Conservation (phyloP, 2,329 filamentous ascomycete species). For the Diaporthe sp. region DNA sequence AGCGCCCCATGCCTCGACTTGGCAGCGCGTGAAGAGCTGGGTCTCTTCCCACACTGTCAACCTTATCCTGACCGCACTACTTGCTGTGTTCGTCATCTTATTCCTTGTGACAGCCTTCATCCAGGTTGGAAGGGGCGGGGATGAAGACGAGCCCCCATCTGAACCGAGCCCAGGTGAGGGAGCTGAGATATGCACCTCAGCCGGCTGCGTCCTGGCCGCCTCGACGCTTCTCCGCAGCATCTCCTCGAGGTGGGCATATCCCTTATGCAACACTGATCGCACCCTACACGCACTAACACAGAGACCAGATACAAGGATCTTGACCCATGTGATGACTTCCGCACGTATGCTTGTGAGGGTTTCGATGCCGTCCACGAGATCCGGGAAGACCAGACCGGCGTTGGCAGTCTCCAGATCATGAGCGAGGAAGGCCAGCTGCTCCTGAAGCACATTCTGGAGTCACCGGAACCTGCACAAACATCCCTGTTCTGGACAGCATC, state of each 20-base stretch:
- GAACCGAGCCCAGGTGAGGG: neutral
- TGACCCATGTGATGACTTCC: constrained; percentile 75
- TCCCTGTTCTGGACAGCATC: constrained; percentile 47
- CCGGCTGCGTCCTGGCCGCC: constrained; percentile 34
- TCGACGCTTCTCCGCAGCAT: constrained; percentile 34
- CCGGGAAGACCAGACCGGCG: constrained; percentile 69
- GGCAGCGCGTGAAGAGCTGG: constrained; percentile 21
- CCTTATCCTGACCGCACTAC: constrained; percentile 26
- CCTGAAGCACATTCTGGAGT: constrained; percentile 72
- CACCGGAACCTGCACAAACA: constrained; percentile 57
- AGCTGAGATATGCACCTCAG: constrained; percentile 32
- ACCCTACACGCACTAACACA: constrained; percentile 39
- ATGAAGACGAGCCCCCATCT: neutral
- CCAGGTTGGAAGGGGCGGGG: neutral
- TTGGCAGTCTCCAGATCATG: constrained; percentile 71
- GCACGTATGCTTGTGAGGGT: constrained; percentile 68
- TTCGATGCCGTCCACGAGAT: constrained; percentile 74
- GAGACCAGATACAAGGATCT: constrained; percentile 61
- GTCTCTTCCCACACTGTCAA: constrained; percentile 24
- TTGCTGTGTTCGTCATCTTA: constrained; percentile 27
- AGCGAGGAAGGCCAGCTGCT: constrained; percentile 67
- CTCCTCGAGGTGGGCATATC: constrained; percentile 28
- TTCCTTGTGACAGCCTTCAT: constrained; percentile 16
- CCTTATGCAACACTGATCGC: neutral
- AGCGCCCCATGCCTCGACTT: neutral